phyloP scores from a whole-genome alignment of 257 asterid species.

The Ehretia macrophylla region DNA sequence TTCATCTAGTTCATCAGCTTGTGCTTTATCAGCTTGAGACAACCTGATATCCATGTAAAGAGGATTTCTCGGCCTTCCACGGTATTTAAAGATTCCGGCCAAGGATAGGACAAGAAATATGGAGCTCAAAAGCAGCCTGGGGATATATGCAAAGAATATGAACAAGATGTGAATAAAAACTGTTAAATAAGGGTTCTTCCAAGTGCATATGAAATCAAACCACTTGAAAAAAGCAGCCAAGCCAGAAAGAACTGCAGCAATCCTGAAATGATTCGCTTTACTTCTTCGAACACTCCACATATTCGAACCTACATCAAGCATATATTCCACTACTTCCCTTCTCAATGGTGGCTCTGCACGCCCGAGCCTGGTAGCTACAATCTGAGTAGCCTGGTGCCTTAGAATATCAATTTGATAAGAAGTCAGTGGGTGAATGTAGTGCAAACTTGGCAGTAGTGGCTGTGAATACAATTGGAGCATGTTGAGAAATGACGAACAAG shows the following conservation, averaged over 20 bases:
- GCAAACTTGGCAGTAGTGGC: conserved; percentile 61
- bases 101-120: conserved; percentile 42
- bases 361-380: conserved; percentile 58
- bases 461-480: conserved; percentile 50
- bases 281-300: conserved; percentile 81
- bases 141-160: conserved; percentile 49
- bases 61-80: conserved; percentile 66
- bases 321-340: conserved; percentile 74
- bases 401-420: conserved; percentile 54
- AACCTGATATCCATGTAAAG: conserved; percentile 76
- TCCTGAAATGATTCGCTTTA: conserved; percentile 63
- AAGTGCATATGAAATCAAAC: conserved; percentile 46
- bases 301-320: conserved; percentile 90
- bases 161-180: conserved; percentile 49
- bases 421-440: conserved; percentile 64
- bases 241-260: conserved; percentile 41
- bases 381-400: conserved; percentile 74
- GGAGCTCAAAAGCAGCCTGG: conserved; percentile 50
- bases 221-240: conserved; percentile 31
- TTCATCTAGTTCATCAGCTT: conserved; percentile 66
- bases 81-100: conserved; percentile 57
- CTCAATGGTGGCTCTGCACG: conserved; percentile 82
- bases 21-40: conserved; percentile 67
- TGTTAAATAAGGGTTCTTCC: conserved; percentile 55
- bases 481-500: conserved; percentile 55